Percentiles rank a stretch among this genome's conserved stretches.
phyloP scores from a whole-genome alignment of 192 early-diverging fungal species.

The Coemansia sp. region DNA sequence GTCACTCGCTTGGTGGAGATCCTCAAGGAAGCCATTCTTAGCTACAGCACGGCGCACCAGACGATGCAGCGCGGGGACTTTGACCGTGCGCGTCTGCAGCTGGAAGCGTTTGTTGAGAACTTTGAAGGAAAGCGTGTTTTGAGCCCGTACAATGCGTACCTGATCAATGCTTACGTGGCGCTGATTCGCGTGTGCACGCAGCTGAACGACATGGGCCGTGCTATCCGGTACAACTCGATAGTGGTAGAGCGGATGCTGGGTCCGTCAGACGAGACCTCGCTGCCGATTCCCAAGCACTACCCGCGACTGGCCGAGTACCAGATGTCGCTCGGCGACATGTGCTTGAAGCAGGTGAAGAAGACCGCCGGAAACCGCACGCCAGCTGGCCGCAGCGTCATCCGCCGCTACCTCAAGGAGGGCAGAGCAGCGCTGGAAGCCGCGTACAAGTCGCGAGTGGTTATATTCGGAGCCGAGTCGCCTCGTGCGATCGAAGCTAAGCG shows the following conservation, averaged over 20 bases:
- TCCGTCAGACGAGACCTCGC: conserved; percentile 13
- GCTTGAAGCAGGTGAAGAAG: conserved; percentile 55
- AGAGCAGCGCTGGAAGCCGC: conserved; percentile 30
- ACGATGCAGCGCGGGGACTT: conserved; percentile 49
- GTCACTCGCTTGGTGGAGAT: conserved; percentile 52
- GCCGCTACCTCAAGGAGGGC: conserved; percentile 49
- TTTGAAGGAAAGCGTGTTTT: conserved; percentile 52
- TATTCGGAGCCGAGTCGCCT: conserved; percentile 42
- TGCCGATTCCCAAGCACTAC: conserved; percentile 55
- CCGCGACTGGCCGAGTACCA: conserved; percentile 61
- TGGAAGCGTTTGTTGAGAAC: conserved; percentile 52
- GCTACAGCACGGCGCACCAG: conserved; percentile 43
- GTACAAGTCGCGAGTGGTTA: conserved; percentile 20
- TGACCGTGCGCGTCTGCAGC: conserved; percentile 31
- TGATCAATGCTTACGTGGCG: conserved; percentile 48
- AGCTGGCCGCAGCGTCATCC: conserved; percentile 41
- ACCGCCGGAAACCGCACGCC: conserved; percentile 47
- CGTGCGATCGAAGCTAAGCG: conserved; percentile 27
- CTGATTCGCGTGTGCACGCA: conserved; percentile 43
- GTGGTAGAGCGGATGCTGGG: conserved; percentile 52
- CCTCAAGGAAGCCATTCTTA: conserved; percentile 55
- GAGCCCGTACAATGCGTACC: conserved; percentile 53
- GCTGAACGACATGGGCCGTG: conserved; percentile 41
- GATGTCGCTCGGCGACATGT: conserved; percentile 57
- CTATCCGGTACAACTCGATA: conserved; percentile 43